These are phyloP conservation scores for Sphagnum magellanicum DNA, from an alignment of 228 moss, liverwort and hornwort species.

Conservation along the genomic window DNA sequence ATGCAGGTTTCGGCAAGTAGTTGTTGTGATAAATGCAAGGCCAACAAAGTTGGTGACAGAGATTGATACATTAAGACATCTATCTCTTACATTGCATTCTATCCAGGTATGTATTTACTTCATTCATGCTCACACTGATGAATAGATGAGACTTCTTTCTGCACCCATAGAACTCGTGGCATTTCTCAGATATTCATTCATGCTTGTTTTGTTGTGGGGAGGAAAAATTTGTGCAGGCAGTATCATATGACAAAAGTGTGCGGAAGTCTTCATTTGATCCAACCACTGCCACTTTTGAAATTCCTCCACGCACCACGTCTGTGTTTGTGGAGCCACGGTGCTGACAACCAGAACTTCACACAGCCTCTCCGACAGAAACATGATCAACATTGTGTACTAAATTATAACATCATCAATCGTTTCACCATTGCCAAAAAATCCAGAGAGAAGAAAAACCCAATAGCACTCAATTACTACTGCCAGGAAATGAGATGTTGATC, in stretches of 20 bases:
- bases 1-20: conserved; percentile 49
- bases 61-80: conserved; percentile 33
- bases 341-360: too few relatives aligned
- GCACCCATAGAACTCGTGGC: too few relatives aligned
- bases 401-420: too few relatives aligned
- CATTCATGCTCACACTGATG: neutral
- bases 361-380: too few relatives aligned
- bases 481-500: too few relatives aligned
- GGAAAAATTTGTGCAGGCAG: conserved; percentile 3
- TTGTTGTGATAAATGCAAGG: conserved; percentile 73
- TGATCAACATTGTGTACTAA: too few relatives aligned
- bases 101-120: conserved; percentile 34
- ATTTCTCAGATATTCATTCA: neutral
- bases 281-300: conserved; percentile 43
- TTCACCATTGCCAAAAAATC: too few relatives aligned
- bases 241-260: conserved; percentile 61
- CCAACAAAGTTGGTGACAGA: conserved; percentile 41
- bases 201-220: neutral
- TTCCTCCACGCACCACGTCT: conserved; percentile 74
- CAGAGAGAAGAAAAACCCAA: too few relatives aligned
- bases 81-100: conserved; percentile 65
- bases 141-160: neutral
- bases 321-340: conserved; percentile 71
- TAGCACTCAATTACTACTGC: too few relatives aligned
- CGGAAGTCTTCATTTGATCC: conserved; percentile 47